These are phyloP conservation scores for Beauveria brongniartii DNA, from an alignment of 2,329 filamentous ascomycete species.

Conservation along the genomic window DNA sequence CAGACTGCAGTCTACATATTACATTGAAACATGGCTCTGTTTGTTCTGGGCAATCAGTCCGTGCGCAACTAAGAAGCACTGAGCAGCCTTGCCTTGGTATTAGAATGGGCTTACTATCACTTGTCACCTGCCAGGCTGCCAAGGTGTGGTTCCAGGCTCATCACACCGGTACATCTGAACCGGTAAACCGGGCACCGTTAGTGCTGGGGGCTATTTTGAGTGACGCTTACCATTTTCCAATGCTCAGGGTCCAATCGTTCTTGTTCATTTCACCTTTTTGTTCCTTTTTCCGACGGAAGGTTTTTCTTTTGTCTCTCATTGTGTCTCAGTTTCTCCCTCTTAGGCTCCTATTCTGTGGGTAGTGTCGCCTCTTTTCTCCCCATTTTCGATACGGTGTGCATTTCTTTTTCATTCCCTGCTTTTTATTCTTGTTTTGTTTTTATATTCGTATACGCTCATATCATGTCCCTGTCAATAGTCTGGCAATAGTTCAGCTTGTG, in stretches of 20 bases:
- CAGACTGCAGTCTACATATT: neutral
- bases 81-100: neutral
- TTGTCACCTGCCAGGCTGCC: neutral
- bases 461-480: neutral
- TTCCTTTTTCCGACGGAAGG: too few species aligned
- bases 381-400: neutral
- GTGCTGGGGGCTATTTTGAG: neutral
- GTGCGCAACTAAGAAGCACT: neutral
- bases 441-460: neutral
- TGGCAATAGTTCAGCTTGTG: neutral
- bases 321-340: neutral
- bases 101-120: neutral
- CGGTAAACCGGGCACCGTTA: neutral
- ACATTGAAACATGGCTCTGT: conserved; percentile 3
- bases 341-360: neutral
- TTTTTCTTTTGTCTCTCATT: neutral
- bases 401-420: neutral
- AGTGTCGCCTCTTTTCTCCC: neutral
- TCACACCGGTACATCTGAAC: conserved; percentile 2
- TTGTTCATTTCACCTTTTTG: neutral
- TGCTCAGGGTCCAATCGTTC: neutral
- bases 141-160: neutral
- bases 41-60: conserved; percentile 7
- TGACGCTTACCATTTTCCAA: neutral
- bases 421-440: neutral